Evolutionary conservation across 228 moss, liverwort and hornwort species (phyloP).

Genomic region (Sphagnum magellanicum): DNA sequence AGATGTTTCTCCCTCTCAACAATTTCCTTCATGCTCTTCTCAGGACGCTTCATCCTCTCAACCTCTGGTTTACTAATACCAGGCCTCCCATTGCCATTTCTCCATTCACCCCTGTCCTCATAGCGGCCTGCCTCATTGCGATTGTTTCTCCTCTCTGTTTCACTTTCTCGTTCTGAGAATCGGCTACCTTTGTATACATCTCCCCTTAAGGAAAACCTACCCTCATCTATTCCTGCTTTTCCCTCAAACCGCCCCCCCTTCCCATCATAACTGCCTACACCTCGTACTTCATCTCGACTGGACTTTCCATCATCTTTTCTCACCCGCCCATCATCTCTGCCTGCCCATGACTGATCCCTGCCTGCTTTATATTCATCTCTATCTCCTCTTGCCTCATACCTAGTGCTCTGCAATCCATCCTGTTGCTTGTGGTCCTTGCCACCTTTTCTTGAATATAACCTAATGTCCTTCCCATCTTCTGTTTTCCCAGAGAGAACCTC

Average conservation of each 20-base stretch:
- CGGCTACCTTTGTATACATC: slow-evolving; percentile 17
- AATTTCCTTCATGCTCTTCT: slow-evolving; percentile 84
- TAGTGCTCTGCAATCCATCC: slow-evolving; percentile 23
- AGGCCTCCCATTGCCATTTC: slow-evolving; percentile 39
- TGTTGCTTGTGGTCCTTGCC: slow-evolving; percentile 24
- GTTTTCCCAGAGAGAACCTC: slow-evolving; percentile 43
- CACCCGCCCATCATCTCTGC: slow-evolving; percentile 35
- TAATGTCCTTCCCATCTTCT: slow-evolving; percentile 42
- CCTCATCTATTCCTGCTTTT: slow-evolving; percentile 25
- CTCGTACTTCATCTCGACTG: slow-evolving; percentile 29
- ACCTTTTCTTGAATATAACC: slow-evolving; percentile 35
- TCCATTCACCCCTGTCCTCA: slow-evolving; percentile 39
- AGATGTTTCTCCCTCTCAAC: slow-evolving; percentile 51
- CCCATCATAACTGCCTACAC: slow-evolving; percentile 46
- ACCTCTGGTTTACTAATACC: slow-evolving; percentile 33
- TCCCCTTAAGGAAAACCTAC: slow-evolving; percentile 28
- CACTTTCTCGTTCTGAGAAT: slow-evolving; percentile 28
- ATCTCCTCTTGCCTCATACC: slow-evolving; percentile 33
- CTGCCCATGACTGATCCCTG: slow-evolving; percentile 19
- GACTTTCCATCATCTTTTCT: slow-evolving; percentile 41
- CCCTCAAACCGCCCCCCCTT: slow-evolving; percentile 35
- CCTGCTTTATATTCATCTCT: slow-evolving; percentile 37
- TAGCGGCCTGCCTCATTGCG: slow-evolving; percentile 32
- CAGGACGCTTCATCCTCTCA: slow-evolving; percentile 48
- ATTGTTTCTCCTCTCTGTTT: slow-evolving; percentile 27